Percentiles rank a stretch among this genome's conserved stretches.
Evolutionary conservation across 257 asterid genomes (phyloP).

Genomic region (Jacaranda copaia): DNA sequence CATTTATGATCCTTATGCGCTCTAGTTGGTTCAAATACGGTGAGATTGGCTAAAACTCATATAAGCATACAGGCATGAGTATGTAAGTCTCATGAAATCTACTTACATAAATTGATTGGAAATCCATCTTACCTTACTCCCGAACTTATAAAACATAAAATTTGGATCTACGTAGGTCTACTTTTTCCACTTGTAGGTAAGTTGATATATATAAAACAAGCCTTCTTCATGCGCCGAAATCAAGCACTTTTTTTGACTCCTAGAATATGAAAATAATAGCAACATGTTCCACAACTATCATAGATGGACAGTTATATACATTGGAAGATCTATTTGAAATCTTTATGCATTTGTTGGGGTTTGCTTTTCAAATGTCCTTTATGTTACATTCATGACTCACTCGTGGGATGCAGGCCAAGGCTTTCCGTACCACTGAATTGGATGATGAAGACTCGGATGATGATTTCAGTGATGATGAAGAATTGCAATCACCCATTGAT

Average conservation of each 20-base stretch:
- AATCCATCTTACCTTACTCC: neutral
- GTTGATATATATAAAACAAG: neutral
- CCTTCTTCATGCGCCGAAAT: conserved; percentile 23
- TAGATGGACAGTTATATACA: neutral
- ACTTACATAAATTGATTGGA: neutral
- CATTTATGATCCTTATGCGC: neutral
- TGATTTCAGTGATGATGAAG: conserved; percentile 97
- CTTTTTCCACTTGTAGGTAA: neutral
- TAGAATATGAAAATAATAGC: neutral
- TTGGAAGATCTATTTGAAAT: neutral
- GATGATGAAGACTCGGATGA: conserved; percentile 83
- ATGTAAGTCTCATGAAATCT: conserved; percentile 9
- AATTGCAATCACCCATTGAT: conserved; percentile 94
- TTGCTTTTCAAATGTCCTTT: conserved; percentile 1
- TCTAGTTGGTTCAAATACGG: conserved; percentile 11
- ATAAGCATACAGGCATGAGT: neutral
- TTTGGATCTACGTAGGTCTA: neutral
- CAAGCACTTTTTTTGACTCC: neutral
- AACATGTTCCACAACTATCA: neutral
- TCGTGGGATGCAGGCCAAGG: conserved; percentile 70
- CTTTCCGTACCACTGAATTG: conserved; percentile 70
- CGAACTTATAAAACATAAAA: neutral
- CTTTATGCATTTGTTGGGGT: neutral
- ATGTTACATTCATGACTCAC: conserved; percentile 1
- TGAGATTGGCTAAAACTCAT: neutral